Evolutionary conservation across 805 yeast genomes (phyloP), one percentile per base, ranked within the genome.

Genomic region (Tanozyma kutaoensis): DNA sequence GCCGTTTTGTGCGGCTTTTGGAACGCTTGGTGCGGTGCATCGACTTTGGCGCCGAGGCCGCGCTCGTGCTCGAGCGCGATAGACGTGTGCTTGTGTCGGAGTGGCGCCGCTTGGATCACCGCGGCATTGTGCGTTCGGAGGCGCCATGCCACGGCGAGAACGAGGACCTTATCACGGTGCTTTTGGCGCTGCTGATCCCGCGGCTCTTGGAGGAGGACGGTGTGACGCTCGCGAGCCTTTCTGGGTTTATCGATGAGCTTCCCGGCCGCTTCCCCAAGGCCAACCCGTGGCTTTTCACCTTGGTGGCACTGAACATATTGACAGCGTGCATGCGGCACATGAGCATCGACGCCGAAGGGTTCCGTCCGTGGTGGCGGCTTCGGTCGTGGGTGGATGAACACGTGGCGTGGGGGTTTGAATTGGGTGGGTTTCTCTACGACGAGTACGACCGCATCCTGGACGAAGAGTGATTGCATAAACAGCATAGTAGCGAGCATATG

Each of bases 331-430:
- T 74, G 22, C 55, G 82, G 33, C 82, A 76, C 38, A 61, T 77
- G 32, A 67, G 77, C 19, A 51, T 70, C 30, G 72, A 73, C 3
- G 73, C 72, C 6, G 62, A 62, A 23, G 66, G 76, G 2, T 75
- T 78, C 43, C 73, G 72, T 8, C 68, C 72, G 3, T 79, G 88
- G 88, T 77, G 84, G 82, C 62, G 70, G 24, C 57, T 76, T 3
- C 57, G 79, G 30, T 72, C 84, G 44, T 79, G 88, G 85, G 55
- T 73, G 5, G 82, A 75, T 40, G 88, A 78, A 41, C 77, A 70
- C 62, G 54, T 76, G 33, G 63, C 63, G 2, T 75, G 82, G 72
- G 52, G 66, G 30, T 74, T 76, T 15, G 84, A 76, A 40, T 48
- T 71, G 11, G 75, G 76, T 4, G 75, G 76, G 0, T 65, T 64